Conservation (phyloP, 208 protist species). For the Acanthamoeba polyphaga region DNA sequence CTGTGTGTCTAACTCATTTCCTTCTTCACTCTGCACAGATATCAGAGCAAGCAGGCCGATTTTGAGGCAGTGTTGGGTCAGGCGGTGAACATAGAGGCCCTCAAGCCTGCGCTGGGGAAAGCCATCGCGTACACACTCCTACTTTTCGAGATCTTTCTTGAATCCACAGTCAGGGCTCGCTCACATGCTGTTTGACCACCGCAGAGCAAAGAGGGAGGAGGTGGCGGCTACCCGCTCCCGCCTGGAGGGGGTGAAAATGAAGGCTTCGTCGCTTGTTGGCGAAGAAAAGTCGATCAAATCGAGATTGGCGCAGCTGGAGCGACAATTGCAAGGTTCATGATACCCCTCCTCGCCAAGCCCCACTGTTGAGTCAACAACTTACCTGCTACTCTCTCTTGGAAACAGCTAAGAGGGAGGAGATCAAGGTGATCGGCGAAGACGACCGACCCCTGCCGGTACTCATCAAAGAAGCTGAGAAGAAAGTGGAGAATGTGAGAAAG, state of each 20-base stretch:
- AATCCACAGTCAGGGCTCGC: background rate
- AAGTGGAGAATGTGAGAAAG: constrained; percentile 8
- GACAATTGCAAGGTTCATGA: background rate
- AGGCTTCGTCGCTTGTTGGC: background rate
- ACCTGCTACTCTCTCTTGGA: background rate
- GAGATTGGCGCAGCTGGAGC: constrained; percentile 4
- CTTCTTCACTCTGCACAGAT: background rate
- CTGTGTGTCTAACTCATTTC: background rate
- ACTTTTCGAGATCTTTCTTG: background rate
- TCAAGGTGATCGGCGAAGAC: constrained; percentile 6
- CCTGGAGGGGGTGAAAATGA: constrained; percentile 21
- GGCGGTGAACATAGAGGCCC: background rate
- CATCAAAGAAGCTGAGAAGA: constrained; percentile 24
- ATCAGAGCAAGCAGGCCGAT: background rate
- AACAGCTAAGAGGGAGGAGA: background rate
- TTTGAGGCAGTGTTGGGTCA: background rate
- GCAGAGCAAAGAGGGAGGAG: constrained; percentile 4
- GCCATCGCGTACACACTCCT: background rate
- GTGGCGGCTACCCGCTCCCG: background rate
- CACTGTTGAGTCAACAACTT: background rate
- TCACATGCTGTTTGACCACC: no score
- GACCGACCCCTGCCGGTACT: constrained; percentile 10
- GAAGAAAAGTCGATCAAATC: constrained; percentile 19
- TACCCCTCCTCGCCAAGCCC: background rate
- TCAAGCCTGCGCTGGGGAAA: constrained; percentile 16